Conservation (phyloP, 1,284 basidiomycete genomes). For the Trametes versicolor region DNA sequence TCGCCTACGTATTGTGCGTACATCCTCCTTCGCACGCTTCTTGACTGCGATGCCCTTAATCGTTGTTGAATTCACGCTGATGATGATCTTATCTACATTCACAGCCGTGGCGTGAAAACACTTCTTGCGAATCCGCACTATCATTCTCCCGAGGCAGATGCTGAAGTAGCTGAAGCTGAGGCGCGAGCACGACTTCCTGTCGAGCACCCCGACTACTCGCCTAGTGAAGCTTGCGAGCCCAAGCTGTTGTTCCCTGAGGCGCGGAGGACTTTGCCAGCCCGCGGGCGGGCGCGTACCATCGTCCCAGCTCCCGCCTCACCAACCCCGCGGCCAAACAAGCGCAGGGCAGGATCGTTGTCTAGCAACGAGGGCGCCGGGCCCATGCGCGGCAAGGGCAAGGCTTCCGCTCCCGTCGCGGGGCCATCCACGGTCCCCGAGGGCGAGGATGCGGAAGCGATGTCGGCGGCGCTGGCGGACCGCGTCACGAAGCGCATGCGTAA, state of each 20-base stretch:
- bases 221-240: conserved; percentile 55
- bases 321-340: conserved; percentile 20
- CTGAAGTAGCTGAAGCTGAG: conserved; percentile 42
- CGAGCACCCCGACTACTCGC: conserved; percentile 62
- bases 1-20: conserved; percentile 70
- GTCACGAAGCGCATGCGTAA: conserved; percentile 34
- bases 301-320: conserved; percentile 21
- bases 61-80: background rate
- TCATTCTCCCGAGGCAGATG: conserved; percentile 44
- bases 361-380: conserved; percentile 34
- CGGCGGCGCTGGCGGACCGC: conserved; percentile 34
- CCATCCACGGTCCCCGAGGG: conserved; percentile 14
- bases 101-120: conserved; percentile 62
- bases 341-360: conserved; percentile 30
- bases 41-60: background rate
- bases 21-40: background rate
- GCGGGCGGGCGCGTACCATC: conserved; percentile 23
- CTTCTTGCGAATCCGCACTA: conserved; percentile 62
- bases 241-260: conserved; percentile 58
- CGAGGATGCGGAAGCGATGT: conserved; percentile 29
- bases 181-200: conserved; percentile 55
- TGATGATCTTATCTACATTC: background rate
- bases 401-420: conserved; percentile 10
- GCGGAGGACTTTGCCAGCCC: conserved; percentile 29
- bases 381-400: conserved; percentile 6